phyloP scores from a whole-genome alignment of 495 filamentous ascomycete genomes.

The Pseudoneurospora amorphoporcata region DNA sequence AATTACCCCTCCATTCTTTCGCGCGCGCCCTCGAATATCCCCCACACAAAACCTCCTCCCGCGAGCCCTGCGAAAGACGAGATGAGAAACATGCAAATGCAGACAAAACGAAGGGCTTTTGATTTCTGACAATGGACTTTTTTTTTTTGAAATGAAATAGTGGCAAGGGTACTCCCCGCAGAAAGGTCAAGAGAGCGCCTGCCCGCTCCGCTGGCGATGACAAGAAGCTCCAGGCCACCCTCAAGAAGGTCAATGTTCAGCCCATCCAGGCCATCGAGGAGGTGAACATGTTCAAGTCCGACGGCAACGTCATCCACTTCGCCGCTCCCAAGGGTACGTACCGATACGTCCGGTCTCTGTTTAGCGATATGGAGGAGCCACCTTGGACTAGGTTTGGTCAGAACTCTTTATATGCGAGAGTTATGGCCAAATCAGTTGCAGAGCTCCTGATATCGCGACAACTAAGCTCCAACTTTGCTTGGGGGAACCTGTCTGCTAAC shows the following conservation, averaged over 20 bases:
- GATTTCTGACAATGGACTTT: constrained; percentile 12
- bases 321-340: constrained; percentile 83
- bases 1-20: not conserved
- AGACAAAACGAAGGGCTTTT: not conserved
- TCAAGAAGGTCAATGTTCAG: constrained; percentile 94
- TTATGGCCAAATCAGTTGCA: not conserved
- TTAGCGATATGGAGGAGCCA: not conserved
- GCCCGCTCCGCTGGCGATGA: constrained; percentile 85
- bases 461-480: not conserved
- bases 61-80: not conserved
- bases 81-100: not conserved
- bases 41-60: not conserved
- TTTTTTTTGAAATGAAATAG: constrained; percentile 34
- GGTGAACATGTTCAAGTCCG: constrained; percentile 99
- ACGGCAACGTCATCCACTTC: constrained; percentile 99
- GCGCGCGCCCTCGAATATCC: not conserved
- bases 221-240: constrained; percentile 93
- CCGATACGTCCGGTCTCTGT: not conserved
- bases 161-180: constrained; percentile 94
- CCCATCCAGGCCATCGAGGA: constrained; percentile 99
- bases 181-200: constrained; percentile 97
- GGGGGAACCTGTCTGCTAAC: not conserved
- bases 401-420: not conserved
- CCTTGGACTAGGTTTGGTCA: not conserved
- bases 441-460: not conserved